Percentiles rank a stretch among this genome's conserved stretches.
Conservation (phyloP, 345 rosid species). For the Physaria fendleri region DNA sequence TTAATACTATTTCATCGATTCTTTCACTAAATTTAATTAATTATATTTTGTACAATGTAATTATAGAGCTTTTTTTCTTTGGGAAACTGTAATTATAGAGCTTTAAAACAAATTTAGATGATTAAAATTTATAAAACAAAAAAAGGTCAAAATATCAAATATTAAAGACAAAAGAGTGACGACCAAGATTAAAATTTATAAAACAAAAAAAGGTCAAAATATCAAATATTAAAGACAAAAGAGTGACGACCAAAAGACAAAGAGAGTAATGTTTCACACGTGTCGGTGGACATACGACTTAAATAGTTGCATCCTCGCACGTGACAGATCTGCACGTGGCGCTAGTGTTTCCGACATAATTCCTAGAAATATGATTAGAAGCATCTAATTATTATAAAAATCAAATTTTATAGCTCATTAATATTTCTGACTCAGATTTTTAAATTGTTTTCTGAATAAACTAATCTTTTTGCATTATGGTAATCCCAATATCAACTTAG, state of each 20-base stretch:
- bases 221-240: too few species aligned
- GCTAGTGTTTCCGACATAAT: constrained; percentile 25
- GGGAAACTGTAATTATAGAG: too few species aligned
- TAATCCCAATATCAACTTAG: constrained; percentile 28
- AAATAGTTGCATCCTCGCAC: constrained; percentile 28
- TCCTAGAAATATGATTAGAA: constrained; percentile 37
- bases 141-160: constrained; percentile 16
- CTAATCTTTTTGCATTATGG: constrained; percentile 11
- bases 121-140: too few species aligned
- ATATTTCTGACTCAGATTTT: constrained; percentile 15
- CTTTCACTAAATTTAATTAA: constrained; percentile 26
- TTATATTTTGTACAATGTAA: too few species aligned
- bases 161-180: too few species aligned
- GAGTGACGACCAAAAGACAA: too few species aligned
- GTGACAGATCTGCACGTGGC: constrained; percentile 34
- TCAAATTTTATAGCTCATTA: constrained; percentile 8
- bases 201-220: constrained; percentile 8
- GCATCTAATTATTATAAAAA: constrained; percentile 40
- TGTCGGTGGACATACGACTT: constrained; percentile 21
- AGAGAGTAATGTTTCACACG: too few species aligned
- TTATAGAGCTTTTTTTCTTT: too few species aligned
- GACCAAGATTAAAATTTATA: too few species aligned
- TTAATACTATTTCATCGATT: constrained; percentile 32
- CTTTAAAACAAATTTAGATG: too few species aligned
- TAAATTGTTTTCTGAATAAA: constrained; percentile 11